A percentile compares a stretch with the other conserved stretches of the same genome.
These are phyloP conservation scores for Phascolomyces articulosus DNA, from an alignment of 371 early-diverging fungal genomes.

Conservation along the genomic window DNA sequence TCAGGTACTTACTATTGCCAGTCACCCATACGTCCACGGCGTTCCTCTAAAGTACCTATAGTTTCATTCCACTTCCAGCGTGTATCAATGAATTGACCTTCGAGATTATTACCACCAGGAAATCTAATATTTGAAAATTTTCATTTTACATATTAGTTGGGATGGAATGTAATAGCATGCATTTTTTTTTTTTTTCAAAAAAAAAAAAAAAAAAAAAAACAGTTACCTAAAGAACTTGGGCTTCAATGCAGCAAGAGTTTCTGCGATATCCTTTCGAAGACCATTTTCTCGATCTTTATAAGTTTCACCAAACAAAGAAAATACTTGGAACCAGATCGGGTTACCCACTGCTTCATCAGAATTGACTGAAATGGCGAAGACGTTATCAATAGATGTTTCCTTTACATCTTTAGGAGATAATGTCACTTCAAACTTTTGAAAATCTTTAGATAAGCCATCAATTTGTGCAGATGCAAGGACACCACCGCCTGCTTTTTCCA, in stretches of 20 bases:
- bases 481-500: constrained; percentile 14
- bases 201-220: no score
- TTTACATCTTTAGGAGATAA: constrained; percentile 9
- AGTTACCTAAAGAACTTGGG: constrained; percentile 21
- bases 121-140: constrained; percentile 13
- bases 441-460: constrained; percentile 12
- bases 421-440: constrained; percentile 17
- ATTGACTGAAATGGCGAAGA: constrained; percentile 18
- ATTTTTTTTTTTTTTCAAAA: no score
- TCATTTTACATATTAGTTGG: not conserved
- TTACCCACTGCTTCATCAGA: constrained; percentile 11
- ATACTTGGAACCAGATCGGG: constrained; percentile 26
- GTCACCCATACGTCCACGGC: constrained; percentile 26
- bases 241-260: constrained; percentile 15
- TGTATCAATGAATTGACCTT: constrained; percentile 16
- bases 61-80: constrained; percentile 36
- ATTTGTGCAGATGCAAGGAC: constrained; percentile 12
- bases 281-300: constrained; percentile 28
- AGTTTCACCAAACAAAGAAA: constrained; percentile 31
- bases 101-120: constrained; percentile 33
- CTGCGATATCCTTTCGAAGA: constrained; percentile 23
- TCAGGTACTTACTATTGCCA: no score
- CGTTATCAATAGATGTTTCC: constrained; percentile 14
- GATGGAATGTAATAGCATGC: no score
- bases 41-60: constrained; percentile 27